These are phyloP conservation scores for Suhomyces chickasaworum DNA, from an alignment of 1,139 yeast species.

Conservation along the genomic window DNA sequence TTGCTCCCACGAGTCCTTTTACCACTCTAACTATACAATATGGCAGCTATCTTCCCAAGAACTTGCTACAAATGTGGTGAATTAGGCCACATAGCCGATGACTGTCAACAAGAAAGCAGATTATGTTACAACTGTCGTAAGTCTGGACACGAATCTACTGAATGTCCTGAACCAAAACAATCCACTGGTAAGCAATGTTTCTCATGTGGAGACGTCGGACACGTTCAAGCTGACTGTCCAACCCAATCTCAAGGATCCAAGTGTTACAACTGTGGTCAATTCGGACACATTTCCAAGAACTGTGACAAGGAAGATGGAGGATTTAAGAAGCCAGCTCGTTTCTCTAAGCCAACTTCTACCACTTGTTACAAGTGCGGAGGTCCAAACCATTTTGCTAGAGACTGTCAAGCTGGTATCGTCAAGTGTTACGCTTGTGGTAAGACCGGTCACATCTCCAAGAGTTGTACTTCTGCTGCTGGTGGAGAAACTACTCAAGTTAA, in stretches of 20 bases:
- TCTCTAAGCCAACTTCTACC: conserved; percentile 36
- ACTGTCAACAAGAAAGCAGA: conserved; percentile 79
- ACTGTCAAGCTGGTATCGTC: conserved; percentile 73
- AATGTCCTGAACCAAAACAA: conserved; percentile 86
- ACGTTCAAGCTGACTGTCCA: conserved; percentile 69
- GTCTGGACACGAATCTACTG: conserved; percentile 88
- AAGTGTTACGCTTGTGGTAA: conserved; percentile 94
- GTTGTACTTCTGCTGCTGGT: conserved; percentile 58
- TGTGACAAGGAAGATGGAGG: conserved; percentile 50
- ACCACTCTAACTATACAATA: conserved; percentile 17
- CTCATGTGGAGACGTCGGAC: conserved; percentile 79
- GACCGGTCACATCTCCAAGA: conserved; percentile 85
- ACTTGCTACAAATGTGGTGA: conserved; percentile 93
- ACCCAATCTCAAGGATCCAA: conserved; percentile 51
- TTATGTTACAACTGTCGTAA: conserved; percentile 91
- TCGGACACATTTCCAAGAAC: conserved; percentile 81
- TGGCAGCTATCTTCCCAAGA: conserved; percentile 75
- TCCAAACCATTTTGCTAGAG: conserved; percentile 90
- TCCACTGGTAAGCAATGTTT: conserved; percentile 84
- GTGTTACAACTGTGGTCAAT: conserved; percentile 63
- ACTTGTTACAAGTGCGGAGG: conserved; percentile 93
- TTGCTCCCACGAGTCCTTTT: conserved; percentile 7
- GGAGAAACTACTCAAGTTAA: conserved; percentile 45
- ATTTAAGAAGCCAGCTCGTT: conserved; percentile 19
- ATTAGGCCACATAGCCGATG: conserved; percentile 88